These are phyloP conservation scores for Kodamaea restingae DNA, from an alignment of 805 yeast genomes.

Conservation along the genomic window DNA sequence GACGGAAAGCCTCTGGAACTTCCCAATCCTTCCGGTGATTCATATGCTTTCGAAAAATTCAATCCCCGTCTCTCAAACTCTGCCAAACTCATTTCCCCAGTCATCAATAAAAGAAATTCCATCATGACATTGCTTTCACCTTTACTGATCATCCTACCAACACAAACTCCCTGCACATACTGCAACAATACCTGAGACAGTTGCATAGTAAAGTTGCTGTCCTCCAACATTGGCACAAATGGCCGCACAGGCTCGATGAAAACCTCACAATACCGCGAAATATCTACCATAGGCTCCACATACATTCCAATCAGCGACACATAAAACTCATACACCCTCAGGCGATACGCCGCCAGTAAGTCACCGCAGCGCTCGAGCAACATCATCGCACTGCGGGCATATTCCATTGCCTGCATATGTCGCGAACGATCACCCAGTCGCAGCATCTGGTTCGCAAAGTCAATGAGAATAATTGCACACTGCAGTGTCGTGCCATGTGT, in stretches of 20 bases:
- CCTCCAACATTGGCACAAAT: constrained; percentile 8
- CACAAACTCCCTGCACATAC: constrained; percentile 15
- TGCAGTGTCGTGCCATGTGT: constrained; percentile 38
- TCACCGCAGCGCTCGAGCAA: constrained; percentile 31
- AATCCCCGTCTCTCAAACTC: neutral
- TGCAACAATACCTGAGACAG: constrained; percentile 14
- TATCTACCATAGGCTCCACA: constrained; percentile 35
- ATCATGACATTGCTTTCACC: neutral
- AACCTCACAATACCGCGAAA: constrained; percentile 25
- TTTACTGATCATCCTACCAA: neutral
- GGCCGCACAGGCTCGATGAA: constrained; percentile 14
- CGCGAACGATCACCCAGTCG: constrained; percentile 24
- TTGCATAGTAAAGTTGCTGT: constrained; percentile 12
- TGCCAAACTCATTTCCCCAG: constrained; percentile 1
- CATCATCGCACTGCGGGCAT: constrained; percentile 36
- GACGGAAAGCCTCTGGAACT: no score
- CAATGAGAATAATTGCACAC: constrained; percentile 37
- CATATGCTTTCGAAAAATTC: no score
- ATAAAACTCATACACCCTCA: constrained; percentile 40
- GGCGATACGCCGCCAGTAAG: constrained; percentile 32
- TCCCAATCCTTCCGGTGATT: no score
- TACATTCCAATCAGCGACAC: constrained; percentile 38
- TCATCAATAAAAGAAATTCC: constrained; percentile 5
- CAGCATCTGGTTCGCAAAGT: constrained; percentile 33
- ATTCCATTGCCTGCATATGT: constrained; percentile 38